Evolutionary conservation across 495 filamentous ascomycete genomes (phyloP), one percentile per base, ranked within the genome.

Genomic region (Durotheca rogersii): DNA sequence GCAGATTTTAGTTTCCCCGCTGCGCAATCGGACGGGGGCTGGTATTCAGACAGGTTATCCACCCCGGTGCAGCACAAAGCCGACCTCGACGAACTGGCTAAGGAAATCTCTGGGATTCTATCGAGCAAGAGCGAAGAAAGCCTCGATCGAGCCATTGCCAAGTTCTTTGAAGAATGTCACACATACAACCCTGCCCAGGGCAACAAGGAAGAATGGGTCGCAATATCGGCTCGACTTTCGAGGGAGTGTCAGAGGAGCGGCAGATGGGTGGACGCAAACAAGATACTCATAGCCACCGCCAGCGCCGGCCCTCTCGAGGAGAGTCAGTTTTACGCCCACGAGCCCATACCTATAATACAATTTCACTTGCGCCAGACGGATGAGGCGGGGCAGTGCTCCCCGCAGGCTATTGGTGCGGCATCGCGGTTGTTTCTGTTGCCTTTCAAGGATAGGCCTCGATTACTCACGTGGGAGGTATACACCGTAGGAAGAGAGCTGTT

Each of bases 141-240:
- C 10, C 19, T 74, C 20, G 34, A 47, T 23, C 23, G 18, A 39
- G 65, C 61, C 25, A 36, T 68, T 12, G 41, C 49, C 9, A 37
- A 30, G 4, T 58, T 72, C 7, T 46, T 65, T 0, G 34, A 56
- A 1, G 40, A 36, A 15, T 65, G 33, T 41, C 34, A 56, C 20
- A 37, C 53, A 1, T 56, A 47, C 1, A 18, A 41, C 32, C 44
- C 51, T 9, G 50, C 45, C 65, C 51, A 7, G 55, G 41, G 17
- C 59, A 53, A 31, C 47, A 43, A 56, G 19, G 46, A 50, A 2
- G 29, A 45, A 7, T 70, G 69, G 67, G 36, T 72, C 12, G 46
- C 66, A 27, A 55, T 67, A 15, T 68, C 68, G 1, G 56, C 56
- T n/a, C 33, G 56, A 36, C 58, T 80, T n/a, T 70, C 63, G 12